phyloP scores from a whole-genome alignment of 768 basidiomycete species.

The Lyophyllum shimeji region DNA sequence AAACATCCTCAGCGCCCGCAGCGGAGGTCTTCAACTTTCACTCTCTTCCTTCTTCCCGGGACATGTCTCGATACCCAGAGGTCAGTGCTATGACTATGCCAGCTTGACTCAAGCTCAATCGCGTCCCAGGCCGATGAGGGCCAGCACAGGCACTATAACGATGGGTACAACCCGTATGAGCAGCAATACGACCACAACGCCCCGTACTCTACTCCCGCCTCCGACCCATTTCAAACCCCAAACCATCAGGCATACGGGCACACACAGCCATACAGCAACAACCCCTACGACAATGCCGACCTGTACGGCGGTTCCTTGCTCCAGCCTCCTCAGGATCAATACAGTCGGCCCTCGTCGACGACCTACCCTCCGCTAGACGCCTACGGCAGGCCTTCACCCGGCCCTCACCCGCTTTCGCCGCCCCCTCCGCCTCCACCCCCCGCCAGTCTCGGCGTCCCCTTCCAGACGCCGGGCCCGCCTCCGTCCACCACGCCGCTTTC shows the following conservation, averaged over 20 bases:
- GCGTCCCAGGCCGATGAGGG: slow-evolving; percentile 57
- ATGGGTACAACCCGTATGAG: slow-evolving; percentile 58
- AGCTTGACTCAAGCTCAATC: background rate
- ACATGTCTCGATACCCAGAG: slow-evolving; percentile 13
- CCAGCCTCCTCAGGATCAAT: slow-evolving; percentile 21
- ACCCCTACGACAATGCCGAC: slow-evolving; percentile 17
- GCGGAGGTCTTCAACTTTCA: background rate
- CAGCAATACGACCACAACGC: slow-evolving; percentile 35
- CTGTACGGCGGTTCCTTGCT: slow-evolving; percentile 25
- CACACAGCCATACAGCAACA: slow-evolving; percentile 20
- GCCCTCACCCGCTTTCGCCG: slow-evolving; percentile 17
- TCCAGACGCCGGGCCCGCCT: slow-evolving; percentile 21
- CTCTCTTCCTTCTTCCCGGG: background rate
- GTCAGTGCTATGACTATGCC: background rate
- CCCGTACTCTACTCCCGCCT: slow-evolving; percentile 7
- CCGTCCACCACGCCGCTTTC: slow-evolving; percentile 21
- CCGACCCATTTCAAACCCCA: slow-evolving; percentile 4
- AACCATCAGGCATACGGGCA: slow-evolving; percentile 23
- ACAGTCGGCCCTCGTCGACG: slow-evolving; percentile 8
- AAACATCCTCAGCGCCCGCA: slow-evolving; percentile 1
- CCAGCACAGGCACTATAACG: slow-evolving; percentile 63
- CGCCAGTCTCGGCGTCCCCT: slow-evolving; percentile 12
- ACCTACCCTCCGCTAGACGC: slow-evolving; percentile 9
- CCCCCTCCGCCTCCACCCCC: slow-evolving; percentile 10
- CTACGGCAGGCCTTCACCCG: slow-evolving; percentile 4